Base-by-base conservation (phyloP, 768 basidiomycete species). In the Solioccasus polychromus region DNA sequence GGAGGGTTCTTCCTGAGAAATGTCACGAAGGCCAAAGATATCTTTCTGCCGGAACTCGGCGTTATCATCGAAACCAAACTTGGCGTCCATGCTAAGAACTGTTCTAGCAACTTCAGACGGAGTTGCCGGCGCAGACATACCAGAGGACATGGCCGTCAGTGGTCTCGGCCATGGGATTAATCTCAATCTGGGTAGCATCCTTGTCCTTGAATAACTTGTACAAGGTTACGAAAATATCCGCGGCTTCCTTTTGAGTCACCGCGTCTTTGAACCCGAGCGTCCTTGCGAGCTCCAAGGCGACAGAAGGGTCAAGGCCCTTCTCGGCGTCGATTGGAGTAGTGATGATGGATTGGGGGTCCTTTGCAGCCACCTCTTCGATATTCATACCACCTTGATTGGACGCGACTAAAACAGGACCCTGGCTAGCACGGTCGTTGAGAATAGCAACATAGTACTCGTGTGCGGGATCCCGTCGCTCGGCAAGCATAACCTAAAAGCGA, bases 1-100 rank as follows among this genome's bases (percentile, higher is more conserved):
- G 23, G 92, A 94, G 17, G 93, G 81, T 61, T 97, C 93, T 68
- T 99, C 96, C 68, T 99, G 96, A 1, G 91, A 81, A 45, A 88
- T 78, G 63, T 99, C 96, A 43, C 96, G 84, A 44, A 99, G 77
- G 44, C 71, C 76, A 63, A 95, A 96, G 50, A 97, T 66, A 56
- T 95, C 92, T 60, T 82, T 69, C 63, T 99, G 96, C 50, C 96
- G 87, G 81, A 99, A 99, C 62, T 93, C 92, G 29, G 96, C 96
- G 62, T 99, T 98, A 66, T 99, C 96, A 60, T 99, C 96, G 59
- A 99, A 99, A n/a, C 93, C 92, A 51, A 98, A 92, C 69, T 99
- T 99, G 66, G 96, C 96, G 68, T 99, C 96, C 96, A 99, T 98
- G 74, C 94, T 95, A 54, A 11, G 50, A 36, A 46, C 26, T 38